Conservation (phyloP, 208 protist genomes). For the Leishmania tarentolae region DNA sequence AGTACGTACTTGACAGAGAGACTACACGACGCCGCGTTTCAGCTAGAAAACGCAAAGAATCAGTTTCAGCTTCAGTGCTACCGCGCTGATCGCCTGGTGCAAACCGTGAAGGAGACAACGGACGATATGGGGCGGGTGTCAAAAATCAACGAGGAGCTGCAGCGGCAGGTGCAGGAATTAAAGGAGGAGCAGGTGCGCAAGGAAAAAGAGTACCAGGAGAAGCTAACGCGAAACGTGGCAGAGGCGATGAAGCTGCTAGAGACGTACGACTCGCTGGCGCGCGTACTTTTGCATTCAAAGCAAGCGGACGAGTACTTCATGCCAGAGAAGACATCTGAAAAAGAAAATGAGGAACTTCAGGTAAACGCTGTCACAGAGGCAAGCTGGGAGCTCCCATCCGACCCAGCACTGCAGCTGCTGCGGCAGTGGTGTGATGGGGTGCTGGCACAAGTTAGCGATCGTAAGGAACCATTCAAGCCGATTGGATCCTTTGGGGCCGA, state of each 20-base stretch:
- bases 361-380: not conserved
- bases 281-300: conserved; percentile 22
- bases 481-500: conserved; percentile 61
- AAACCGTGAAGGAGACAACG: conserved; percentile 52
- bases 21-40: conserved; percentile 79
- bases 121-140: conserved; percentile 41
- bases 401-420: conserved; percentile 31
- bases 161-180: conserved; percentile 38
- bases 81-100: conserved; percentile 70
- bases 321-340: not conserved
- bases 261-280: conserved; percentile 33
- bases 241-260: conserved; percentile 35
- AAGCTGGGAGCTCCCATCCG: conserved; percentile 7
- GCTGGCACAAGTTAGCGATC: conserved; percentile 16
- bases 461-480: conserved; percentile 12
- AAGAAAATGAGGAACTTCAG: not conserved
- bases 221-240: conserved; percentile 38
- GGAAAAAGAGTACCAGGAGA: conserved; percentile 57
- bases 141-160: conserved; percentile 43
- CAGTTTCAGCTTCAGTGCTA: conserved; percentile 92
- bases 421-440: conserved; percentile 73
- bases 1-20: conserved; percentile 79
- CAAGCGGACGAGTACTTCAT: conserved; percentile 13
- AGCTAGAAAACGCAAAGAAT: conserved; percentile 88
- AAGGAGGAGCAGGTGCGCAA: conserved; percentile 42